phyloP scores from a whole-genome alignment of 1,139 yeast species.

The Spathaspora sp. region DNA sequence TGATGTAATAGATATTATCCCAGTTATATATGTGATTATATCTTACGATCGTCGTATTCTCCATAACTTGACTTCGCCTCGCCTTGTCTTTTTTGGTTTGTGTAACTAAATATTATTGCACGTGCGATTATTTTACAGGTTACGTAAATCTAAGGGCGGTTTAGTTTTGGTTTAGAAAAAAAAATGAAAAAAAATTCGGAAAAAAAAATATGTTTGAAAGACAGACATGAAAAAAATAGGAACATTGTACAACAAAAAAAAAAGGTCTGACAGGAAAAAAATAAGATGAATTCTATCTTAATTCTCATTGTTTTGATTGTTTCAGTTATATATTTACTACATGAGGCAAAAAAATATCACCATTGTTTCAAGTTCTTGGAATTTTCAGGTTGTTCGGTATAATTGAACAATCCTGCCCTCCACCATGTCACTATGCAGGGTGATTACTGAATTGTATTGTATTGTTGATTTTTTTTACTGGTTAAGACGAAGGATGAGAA shows the following conservation, averaged over 20 bases:
- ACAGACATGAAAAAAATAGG: neutral
- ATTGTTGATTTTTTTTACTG: neutral
- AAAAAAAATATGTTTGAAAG: neutral
- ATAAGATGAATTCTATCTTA: neutral
- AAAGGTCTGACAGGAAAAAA: neutral
- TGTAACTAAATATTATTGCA: neutral
- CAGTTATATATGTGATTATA: neutral
- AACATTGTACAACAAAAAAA: neutral
- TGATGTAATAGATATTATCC: too few relatives aligned
- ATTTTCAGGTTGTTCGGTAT: neutral
- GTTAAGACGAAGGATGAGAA: too few relatives aligned
- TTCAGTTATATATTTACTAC: neutral
- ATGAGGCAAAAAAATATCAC: neutral
- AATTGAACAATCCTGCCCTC: neutral
- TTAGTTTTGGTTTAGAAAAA: neutral
- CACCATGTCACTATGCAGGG: neutral
- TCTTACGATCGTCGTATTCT: conserved; percentile 1
- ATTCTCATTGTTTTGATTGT: neutral
- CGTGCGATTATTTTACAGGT: neutral
- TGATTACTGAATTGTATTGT: neutral
- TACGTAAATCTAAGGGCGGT: neutral
- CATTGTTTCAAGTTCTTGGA: neutral
- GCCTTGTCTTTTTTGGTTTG: neutral
- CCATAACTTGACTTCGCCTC: conserved; percentile 1
- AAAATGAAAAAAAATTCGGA: neutral